These are phyloP conservation scores for Lepidium sativum DNA, from an alignment of 345 rosid genomes.

Conservation along the genomic window DNA sequence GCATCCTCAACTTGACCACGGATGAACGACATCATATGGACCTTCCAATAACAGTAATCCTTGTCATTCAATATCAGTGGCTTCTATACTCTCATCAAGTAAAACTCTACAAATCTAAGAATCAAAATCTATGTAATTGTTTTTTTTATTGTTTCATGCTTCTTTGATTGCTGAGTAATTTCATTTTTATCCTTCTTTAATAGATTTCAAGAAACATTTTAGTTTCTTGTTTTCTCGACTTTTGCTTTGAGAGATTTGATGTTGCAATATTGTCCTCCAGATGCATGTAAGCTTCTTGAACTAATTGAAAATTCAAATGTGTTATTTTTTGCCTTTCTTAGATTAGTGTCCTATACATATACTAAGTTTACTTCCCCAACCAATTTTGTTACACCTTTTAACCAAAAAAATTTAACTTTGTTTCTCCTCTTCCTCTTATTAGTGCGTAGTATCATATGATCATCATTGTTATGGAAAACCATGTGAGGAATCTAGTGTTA, in stretches of 20 bases:
- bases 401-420: no score
- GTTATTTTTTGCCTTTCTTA: neutral
- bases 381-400: no score
- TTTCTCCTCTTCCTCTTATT: neutral
- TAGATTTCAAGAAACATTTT: constrained; percentile 72
- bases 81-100: no score
- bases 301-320: neutral
- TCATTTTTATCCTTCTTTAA: constrained; percentile 33
- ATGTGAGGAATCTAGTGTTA: constrained; percentile 2
- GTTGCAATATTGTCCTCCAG: constrained; percentile 92
- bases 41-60: no score
- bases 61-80: no score
- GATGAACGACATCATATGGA: no score
- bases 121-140: no score
- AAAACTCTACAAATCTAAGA: no score
- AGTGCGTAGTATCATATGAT: constrained; percentile 23
- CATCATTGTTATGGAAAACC: constrained; percentile 2
- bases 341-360: neutral
- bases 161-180: neutral
- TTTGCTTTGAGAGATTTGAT: constrained; percentile 75
- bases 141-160: no score
- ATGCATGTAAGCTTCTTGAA: constrained; percentile 35
- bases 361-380: neutral
- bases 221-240: constrained; percentile 52
- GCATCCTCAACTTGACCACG: no score